phyloP scores from a whole-genome alignment of 495 filamentous ascomycete genomes.

The Hyaloscypha finlandica region DNA sequence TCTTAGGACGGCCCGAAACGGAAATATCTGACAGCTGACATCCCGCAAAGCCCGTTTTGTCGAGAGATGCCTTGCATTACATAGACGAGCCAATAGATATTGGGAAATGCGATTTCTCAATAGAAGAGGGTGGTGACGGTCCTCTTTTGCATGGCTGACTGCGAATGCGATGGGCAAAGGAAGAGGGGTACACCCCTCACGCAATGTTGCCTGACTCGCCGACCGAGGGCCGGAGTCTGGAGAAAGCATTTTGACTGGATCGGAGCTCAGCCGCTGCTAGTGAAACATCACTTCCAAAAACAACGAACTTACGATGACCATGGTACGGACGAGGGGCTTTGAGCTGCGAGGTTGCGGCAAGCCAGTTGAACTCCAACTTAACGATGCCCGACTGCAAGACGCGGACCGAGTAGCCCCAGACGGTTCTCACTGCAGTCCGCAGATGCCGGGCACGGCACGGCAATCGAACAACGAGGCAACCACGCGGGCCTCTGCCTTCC shows the following conservation, averaged over 20 bases:
- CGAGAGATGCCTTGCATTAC: constrained; percentile 11
- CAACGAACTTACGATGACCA: not conserved
- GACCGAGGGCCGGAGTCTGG: not conserved
- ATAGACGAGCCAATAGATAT: not conserved
- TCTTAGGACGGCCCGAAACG: not conserved
- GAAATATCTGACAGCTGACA: not conserved
- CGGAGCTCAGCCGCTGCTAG: not conserved
- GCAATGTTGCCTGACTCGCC: not conserved
- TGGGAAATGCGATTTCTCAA: not conserved
- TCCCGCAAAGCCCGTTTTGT: not conserved
- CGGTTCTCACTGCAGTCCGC: not conserved
- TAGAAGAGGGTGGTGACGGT: not conserved
- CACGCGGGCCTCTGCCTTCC: not conserved
- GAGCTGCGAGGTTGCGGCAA: not conserved
- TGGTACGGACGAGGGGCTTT: not conserved
- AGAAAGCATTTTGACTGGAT: not conserved
- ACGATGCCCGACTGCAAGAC: not conserved
- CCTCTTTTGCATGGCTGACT: not conserved
- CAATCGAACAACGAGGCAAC: not conserved
- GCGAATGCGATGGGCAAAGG: not conserved
- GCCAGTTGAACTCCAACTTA: not conserved
- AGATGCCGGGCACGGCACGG: not conserved
- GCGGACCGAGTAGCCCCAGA: not conserved
- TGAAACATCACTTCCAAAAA: not conserved
- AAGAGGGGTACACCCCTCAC: not conserved